Base-by-base conservation (phyloP, 2,329 filamentous ascomycete species). In the Sporothrix dimorphospora region DNA sequence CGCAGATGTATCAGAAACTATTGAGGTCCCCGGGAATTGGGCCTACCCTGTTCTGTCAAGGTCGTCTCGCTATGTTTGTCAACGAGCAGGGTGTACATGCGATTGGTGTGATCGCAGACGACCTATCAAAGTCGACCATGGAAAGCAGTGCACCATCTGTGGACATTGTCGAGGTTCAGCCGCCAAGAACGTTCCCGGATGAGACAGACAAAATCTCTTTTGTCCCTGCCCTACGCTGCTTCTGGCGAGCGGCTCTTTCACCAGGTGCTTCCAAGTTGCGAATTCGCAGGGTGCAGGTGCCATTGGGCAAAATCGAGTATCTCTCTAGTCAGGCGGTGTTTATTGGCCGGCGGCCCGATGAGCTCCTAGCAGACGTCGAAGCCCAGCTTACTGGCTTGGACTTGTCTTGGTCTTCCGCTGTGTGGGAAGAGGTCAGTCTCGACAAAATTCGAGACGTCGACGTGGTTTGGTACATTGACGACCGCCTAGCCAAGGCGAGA, bases 121-220 rank as follows among this genome's bases (percentile, higher is more conserved):
- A 76, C 34, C 21, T 71, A 19, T 27, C 69, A n/a, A 90, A 87
- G 75, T 87, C 87, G 70, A 90, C 90, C 73, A 82, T 82, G 24
- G 82, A 83, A 1, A 79, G 82, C 4, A 85, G 87, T 24, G 85
- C 88, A 66, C 92, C 93, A 1, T 91, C 86, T 8, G 82, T 98
- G 16, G 91, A 94, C 76, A 88, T 97, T 1, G 87, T 96, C 59
- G 94, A 96, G 77, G 89, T 98, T 74, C 90, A 87, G 74, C 87
- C 90, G 1, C 83, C 89, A 51, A 87, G 91, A 72, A 87, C 90
- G 72, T 88, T 89, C 71, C 88, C 94, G 49, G 90, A 94, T 77
- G 89, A 92, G 19, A 93, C 91, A n/a, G 95, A 98, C 78, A 85
- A 97, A 47, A 84, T 99, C 12, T 94, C 96, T 0, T 98, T 94